These are phyloP conservation scores for Claviceps pusilla DNA, from an alignment of 2,329 filamentous ascomycete genomes.

Conservation along the genomic window DNA sequence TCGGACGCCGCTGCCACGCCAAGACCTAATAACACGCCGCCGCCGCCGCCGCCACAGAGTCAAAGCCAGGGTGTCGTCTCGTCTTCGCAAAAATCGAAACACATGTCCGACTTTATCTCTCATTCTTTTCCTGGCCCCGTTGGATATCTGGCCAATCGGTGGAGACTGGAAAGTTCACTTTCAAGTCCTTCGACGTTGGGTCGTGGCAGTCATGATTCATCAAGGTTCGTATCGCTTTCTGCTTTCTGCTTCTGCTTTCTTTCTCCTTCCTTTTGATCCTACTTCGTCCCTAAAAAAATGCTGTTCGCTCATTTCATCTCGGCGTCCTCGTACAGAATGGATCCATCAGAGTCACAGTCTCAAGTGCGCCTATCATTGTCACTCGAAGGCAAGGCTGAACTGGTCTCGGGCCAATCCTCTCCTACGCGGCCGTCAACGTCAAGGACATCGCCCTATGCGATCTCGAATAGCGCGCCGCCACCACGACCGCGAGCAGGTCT, in stretches of 20 bases:
- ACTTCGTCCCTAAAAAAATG: too few species aligned
- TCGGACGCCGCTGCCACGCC: constrained; percentile 13
- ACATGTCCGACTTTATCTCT: constrained; percentile 16
- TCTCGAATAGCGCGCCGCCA: constrained; percentile 29
- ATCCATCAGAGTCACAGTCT: constrained; percentile 28
- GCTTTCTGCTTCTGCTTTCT: not conserved
- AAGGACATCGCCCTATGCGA: constrained; percentile 28
- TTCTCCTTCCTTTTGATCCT: too few species aligned
- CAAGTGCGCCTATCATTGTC: constrained; percentile 68
- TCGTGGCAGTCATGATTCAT: constrained; percentile 27
- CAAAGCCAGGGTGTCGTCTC: constrained; percentile 12
- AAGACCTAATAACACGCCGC: constrained; percentile 1
- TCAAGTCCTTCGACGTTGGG: constrained; percentile 30
- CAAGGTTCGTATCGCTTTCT: constrained; percentile 22
- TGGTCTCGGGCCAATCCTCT: constrained; percentile 56
- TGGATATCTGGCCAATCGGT: constrained; percentile 40
- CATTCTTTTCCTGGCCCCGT: constrained; percentile 29
- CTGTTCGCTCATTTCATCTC: not conserved
- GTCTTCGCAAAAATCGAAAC: constrained; percentile 15
- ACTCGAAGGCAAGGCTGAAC: constrained; percentile 78
- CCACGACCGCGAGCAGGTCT: constrained; percentile 35
- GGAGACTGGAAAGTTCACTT: constrained; percentile 38
- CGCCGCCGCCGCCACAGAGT: constrained; percentile 8
- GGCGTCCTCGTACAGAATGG: constrained; percentile 18
- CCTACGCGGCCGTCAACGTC: constrained; percentile 40